Conservation (phyloP, 805 yeast species). For the Komagataella pseudopastoris region DNA sequence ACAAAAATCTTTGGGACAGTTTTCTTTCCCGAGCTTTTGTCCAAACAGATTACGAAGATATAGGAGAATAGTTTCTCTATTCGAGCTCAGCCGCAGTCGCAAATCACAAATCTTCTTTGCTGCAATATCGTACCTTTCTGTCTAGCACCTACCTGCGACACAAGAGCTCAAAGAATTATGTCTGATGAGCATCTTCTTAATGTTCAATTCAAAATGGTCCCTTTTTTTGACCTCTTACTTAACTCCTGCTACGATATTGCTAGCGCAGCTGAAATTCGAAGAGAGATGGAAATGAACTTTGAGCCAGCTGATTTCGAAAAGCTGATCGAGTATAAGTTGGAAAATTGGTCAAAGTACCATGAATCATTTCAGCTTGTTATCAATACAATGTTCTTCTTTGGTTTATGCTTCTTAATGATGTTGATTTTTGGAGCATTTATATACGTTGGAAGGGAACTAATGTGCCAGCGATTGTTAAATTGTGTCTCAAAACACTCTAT, state of each 20-base stretch:
- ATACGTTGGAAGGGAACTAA: not conserved
- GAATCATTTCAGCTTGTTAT: not conserved
- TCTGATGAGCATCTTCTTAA: not conserved
- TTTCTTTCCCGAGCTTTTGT: conserved; percentile 1
- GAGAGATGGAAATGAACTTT: not conserved
- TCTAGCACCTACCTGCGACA: not conserved
- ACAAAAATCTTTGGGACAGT: conserved; percentile 2
- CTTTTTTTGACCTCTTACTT: not conserved
- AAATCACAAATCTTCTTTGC: not conserved
- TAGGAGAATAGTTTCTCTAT: conserved; percentile 3
- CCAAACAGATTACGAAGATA: conserved; percentile 10
- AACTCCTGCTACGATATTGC: not conserved
- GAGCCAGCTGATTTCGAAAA: not conserved
- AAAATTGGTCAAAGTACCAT: not conserved
- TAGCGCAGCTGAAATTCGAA: not conserved
- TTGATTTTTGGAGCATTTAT: not conserved
- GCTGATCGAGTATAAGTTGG: not conserved
- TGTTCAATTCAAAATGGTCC: not conserved
- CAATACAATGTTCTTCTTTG: not conserved
- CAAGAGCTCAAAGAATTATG: not conserved
- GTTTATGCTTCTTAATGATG: not conserved
- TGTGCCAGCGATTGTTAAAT: not conserved
- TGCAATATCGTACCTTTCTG: not conserved
- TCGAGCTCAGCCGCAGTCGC: not conserved
- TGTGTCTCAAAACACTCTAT: not conserved